These are phyloP conservation scores for Candida chauliodis DNA, from an alignment of 805 yeast genomes.

Conservation along the genomic window DNA sequence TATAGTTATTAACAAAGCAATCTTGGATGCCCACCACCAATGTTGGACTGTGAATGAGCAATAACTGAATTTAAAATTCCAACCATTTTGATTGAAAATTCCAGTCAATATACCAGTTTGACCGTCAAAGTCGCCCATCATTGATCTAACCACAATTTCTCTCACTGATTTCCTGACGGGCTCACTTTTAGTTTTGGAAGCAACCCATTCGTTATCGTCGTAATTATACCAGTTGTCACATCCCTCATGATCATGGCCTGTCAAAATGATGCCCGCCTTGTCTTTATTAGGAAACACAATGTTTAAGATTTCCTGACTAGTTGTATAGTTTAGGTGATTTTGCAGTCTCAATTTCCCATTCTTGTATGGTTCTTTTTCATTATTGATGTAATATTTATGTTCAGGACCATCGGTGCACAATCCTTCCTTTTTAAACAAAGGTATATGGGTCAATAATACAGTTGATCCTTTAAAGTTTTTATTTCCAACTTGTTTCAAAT, in stretches of 20 bases:
- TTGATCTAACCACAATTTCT: slow-evolving; percentile 83
- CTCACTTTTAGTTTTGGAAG: slow-evolving; percentile 38
- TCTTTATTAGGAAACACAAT: slow-evolving; percentile 61
- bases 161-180: slow-evolving; percentile 39
- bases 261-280: slow-evolving; percentile 74
- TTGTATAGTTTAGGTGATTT: slow-evolving; percentile 71
- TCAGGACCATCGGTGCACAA: slow-evolving; percentile 85
- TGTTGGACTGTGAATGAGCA: slow-evolving; percentile 89
- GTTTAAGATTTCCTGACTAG: slow-evolving; percentile 64
- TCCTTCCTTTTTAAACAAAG: slow-evolving; percentile 79
- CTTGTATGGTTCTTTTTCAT: slow-evolving; percentile 62
- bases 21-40: slow-evolving; percentile 91
- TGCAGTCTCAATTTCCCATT: slow-evolving; percentile 74
- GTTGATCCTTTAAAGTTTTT: slow-evolving; percentile 68
- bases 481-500: slow-evolving; percentile 47
- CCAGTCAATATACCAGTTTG: slow-evolving; percentile 85
- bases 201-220: slow-evolving; percentile 51
- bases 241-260: slow-evolving; percentile 97
- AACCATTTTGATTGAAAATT: slow-evolving; percentile 45
- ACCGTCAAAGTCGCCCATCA: slow-evolving; percentile 97
- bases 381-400: slow-evolving; percentile 43
- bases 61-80: slow-evolving; percentile 67
- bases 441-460: slow-evolving; percentile 81
- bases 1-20: slow-evolving; percentile 31
- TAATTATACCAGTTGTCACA: slow-evolving; percentile 67